phyloP scores from a whole-genome alignment of 179 eudicot species.

The Vitellaria paradoxa region DNA sequence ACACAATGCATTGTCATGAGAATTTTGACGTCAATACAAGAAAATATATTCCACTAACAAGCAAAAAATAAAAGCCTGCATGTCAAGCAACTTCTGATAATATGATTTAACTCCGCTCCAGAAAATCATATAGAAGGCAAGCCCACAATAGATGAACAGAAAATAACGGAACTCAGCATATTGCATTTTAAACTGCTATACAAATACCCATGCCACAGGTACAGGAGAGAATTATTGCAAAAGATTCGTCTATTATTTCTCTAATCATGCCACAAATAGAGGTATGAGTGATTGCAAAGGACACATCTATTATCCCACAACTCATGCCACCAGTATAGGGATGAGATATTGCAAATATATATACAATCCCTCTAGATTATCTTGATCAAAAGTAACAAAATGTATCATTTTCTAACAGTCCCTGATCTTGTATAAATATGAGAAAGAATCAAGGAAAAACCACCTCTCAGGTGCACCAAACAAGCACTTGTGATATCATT shows the following conservation, averaged over 20 bases:
- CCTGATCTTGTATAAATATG: background rate
- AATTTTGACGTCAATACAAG: background rate
- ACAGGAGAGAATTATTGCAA: background rate
- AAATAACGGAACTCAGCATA: background rate
- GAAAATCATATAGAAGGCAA: background rate
- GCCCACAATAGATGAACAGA: background rate
- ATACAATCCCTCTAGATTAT: background rate
- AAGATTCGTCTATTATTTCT: background rate
- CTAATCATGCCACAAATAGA: too few relatives aligned
- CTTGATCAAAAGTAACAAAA: background rate
- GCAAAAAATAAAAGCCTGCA: background rate
- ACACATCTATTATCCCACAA: too few relatives aligned
- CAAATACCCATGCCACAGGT: background rate
- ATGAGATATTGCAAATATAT: too few relatives aligned
- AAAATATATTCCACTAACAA: background rate
- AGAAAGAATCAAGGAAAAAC: conserved; percentile 5
- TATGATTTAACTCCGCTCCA: background rate
- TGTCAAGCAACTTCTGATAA: background rate
- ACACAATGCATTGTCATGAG: background rate
- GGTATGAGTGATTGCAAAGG: too few relatives aligned
- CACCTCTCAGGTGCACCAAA: conserved; percentile 66
- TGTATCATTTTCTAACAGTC: background rate
- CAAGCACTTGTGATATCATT: conserved; percentile 67
- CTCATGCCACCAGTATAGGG: too few relatives aligned
- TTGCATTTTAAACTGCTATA: background rate